Percentiles rank a stretch among this genome's conserved stretches.
phyloP scores from a whole-genome alignment of 2,329 filamentous ascomycete species.

The Arthrobotrys megalospora region DNA sequence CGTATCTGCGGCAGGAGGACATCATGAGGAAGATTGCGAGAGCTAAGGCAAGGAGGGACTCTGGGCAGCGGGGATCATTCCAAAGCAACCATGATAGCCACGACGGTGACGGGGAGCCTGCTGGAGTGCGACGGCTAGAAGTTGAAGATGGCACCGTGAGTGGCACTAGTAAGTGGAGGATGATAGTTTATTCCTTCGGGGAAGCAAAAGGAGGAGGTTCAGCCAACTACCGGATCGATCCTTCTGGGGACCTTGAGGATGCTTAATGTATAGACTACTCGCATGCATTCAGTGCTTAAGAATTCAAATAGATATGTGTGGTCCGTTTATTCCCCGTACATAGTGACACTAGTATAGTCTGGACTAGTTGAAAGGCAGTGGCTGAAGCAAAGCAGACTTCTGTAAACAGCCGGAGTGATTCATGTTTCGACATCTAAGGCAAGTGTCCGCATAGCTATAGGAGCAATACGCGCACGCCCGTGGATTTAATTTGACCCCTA shows the following conservation, averaged over 20 bases:
- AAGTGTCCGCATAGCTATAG: too few relatives aligned
- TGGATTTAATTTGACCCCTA: too few relatives aligned
- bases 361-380: too few relatives aligned
- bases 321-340: too few relatives aligned
- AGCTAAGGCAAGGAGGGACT: not conserved
- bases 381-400: too few relatives aligned
- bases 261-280: not conserved
- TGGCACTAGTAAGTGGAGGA: conserved; percentile 24
- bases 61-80: not conserved
- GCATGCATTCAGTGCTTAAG: too few relatives aligned
- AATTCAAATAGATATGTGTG: too few relatives aligned
- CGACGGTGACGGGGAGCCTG: not conserved
- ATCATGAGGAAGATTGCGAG: conserved; percentile 5
- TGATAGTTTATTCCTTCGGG: conserved; percentile 48
- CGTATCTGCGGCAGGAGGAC: conserved; percentile 35
- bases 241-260: conserved; percentile 22
- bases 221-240: conserved; percentile 24
- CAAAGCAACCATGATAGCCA: not conserved
- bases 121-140: not conserved
- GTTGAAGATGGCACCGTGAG: not conserved
- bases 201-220: conserved; percentile 19
- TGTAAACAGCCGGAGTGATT: too few relatives aligned
- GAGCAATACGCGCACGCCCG: too few relatives aligned
- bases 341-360: too few relatives aligned
- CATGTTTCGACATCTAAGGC: too few relatives aligned